Evolutionary conservation across 495 filamentous ascomycete species (phyloP).

Genomic region (Aspergillus ostianus): DNA sequence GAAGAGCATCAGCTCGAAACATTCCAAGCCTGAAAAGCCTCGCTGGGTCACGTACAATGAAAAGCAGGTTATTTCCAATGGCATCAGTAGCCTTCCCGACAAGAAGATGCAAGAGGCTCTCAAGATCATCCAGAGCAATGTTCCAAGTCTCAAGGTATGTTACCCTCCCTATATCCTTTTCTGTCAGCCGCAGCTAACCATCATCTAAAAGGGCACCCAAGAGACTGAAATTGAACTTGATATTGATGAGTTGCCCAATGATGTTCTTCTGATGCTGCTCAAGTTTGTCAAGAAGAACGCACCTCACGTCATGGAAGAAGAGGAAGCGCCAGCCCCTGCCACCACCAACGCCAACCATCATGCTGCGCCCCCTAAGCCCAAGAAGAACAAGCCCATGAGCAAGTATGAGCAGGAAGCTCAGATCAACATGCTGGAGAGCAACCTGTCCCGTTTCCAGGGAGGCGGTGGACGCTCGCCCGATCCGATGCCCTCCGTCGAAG

Average conservation of each 20-base stretch:
- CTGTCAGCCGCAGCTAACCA: slow-evolving; percentile 17
- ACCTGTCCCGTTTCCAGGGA: slow-evolving; percentile 48
- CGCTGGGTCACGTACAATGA: slow-evolving; percentile 66
- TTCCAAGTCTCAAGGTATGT: slow-evolving; percentile 68
- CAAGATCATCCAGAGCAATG: slow-evolving; percentile 86
- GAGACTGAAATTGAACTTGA: slow-evolving; percentile 89
- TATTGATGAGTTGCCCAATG: slow-evolving; percentile 76
- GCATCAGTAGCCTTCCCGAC: slow-evolving; percentile 71
- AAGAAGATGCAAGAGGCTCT: slow-evolving; percentile 74
- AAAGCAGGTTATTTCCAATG: slow-evolving; percentile 82
- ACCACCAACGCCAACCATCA: slow-evolving; percentile 34
- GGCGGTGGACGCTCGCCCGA: slow-evolving; percentile 38
- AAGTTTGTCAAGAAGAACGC: slow-evolving; percentile 70
- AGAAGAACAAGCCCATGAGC: slow-evolving; percentile 99
- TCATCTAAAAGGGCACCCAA: slow-evolving; percentile 54
- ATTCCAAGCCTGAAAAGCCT: slow-evolving; percentile 45
- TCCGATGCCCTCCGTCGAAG: slow-evolving; percentile 44
- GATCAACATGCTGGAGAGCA: slow-evolving; percentile 72
- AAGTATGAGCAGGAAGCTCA: slow-evolving; percentile 87
- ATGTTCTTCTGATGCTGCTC: slow-evolving; percentile 72
- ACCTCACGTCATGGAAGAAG: slow-evolving; percentile 52
- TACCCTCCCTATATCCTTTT: slow-evolving; percentile 1
- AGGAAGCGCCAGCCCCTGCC: slow-evolving; percentile 37
- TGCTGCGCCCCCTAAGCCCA: slow-evolving; percentile 62
- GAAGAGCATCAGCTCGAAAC: slow-evolving; percentile 43